Evolutionary conservation across 441 rosid species (phyloP).

Genomic region (Sinapis alba): DNA sequence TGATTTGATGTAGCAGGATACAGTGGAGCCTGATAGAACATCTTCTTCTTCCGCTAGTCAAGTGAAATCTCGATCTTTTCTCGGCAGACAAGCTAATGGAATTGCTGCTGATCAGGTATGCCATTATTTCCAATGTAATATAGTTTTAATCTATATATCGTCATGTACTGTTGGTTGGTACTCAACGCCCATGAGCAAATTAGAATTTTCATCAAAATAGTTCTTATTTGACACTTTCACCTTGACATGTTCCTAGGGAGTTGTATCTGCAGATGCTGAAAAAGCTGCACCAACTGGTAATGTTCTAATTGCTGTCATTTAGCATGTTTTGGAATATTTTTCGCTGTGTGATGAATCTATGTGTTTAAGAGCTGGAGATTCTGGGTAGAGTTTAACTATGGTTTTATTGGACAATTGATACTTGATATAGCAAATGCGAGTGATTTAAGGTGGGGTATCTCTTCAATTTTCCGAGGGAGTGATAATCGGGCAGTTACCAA

Average conservation of each 20-base stretch:
- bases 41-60: constrained; percentile 23
- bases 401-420: constrained; percentile 20
- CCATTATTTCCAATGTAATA: background rate
- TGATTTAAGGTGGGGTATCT: constrained; percentile 48
- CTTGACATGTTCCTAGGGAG: constrained; percentile 23
- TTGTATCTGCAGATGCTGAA: constrained; percentile 29
- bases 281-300: constrained; percentile 36
- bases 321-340: background rate
- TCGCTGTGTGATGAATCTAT: background rate
- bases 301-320: background rate
- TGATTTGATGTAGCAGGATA: constrained; percentile 17
- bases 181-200: background rate
- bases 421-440: constrained; percentile 33
- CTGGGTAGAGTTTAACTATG: constrained; percentile 36
- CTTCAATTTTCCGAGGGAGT: constrained; percentile 51
- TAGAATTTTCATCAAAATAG: background rate
- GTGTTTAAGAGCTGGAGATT: constrained; percentile 22
- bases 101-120: constrained; percentile 32
- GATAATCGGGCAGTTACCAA: constrained; percentile 38
- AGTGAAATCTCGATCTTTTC: constrained; percentile 31
- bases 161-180: constrained; percentile 3
- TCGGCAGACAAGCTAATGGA: constrained; percentile 35
- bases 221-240: constrained; percentile 8
- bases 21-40: constrained; percentile 14
- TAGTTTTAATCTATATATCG: background rate